These are phyloP conservation scores for Plasmodium vivax DNA, from an alignment of 169 alveolate genomes.

Conservation along the genomic window DNA sequence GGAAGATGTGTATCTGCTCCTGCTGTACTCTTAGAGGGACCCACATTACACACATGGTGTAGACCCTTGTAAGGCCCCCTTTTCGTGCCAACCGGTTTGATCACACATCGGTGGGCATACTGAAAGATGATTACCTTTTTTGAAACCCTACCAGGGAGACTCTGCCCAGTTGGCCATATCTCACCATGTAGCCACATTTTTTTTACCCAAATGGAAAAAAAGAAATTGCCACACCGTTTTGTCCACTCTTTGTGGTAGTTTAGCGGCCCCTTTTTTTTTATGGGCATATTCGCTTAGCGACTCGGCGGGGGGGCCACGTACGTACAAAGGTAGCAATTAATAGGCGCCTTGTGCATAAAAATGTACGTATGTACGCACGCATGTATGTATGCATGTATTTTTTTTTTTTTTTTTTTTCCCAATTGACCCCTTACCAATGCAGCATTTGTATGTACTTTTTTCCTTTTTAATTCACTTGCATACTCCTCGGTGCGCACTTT, in stretches of 20 bases:
- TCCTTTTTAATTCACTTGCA: not conserved
- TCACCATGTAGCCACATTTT: not conserved
- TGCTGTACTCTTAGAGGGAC: not conserved
- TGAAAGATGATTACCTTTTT: no score
- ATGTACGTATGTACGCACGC: not conserved
- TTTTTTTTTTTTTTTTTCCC: not conserved
- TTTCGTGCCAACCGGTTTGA: not conserved
- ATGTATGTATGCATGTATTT: not conserved
- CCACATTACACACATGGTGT: not conserved
- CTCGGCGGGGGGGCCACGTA: not conserved
- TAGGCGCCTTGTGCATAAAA: no score
- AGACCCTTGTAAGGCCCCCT: not conserved
- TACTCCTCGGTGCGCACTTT: not conserved
- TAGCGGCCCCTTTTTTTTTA: not conserved
- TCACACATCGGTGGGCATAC: not conserved
- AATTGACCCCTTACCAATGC: not conserved
- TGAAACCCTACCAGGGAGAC: not conserved
- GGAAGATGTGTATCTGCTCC: not conserved
- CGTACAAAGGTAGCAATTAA: no score
- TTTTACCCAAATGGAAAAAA: not conserved
- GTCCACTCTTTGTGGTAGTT: not conserved
- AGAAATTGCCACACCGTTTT: not conserved
- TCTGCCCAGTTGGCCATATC: not conserved
- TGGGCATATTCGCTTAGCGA: not conserved
- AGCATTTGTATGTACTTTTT: not conserved